Percentiles rank a stretch among this genome's conserved stretches.
phyloP scores from a whole-genome alignment of 768 basidiomycete genomes.

The Russula sp. region DNA sequence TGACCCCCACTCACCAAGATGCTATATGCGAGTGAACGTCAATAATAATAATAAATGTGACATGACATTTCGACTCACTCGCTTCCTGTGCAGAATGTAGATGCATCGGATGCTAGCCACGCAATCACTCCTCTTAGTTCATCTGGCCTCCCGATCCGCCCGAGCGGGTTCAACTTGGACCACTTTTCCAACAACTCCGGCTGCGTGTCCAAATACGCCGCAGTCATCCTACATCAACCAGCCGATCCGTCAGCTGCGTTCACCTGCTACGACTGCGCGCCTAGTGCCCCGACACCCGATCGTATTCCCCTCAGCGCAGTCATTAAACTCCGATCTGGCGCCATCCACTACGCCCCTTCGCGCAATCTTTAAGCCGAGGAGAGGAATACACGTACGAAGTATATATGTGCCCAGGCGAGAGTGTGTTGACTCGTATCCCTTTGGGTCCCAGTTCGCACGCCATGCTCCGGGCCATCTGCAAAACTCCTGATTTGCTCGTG shows the following conservation, averaged over 20 bases:
- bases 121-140: constrained; percentile 65
- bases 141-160: constrained; percentile 63
- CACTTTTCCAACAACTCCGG: constrained; percentile 60
- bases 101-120: constrained; percentile 73
- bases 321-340: background rate
- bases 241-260: background rate
- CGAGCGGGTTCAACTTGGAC: constrained; percentile 64
- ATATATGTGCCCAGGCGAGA: constrained; percentile 74
- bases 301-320: constrained; percentile 8
- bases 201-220: constrained; percentile 58
- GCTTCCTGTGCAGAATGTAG: constrained; percentile 76
- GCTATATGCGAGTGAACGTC: constrained; percentile 29
- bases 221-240: constrained; percentile 54
- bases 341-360: background rate
- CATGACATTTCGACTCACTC: constrained; percentile 47
- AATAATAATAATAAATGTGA: background rate
- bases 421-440: constrained; percentile 65
- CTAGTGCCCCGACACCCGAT: background rate
- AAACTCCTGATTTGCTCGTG: constrained; percentile 67
- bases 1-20: constrained; percentile 60
- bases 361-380: background rate
- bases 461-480: constrained; percentile 80
- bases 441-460: constrained; percentile 68
- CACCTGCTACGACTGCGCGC: background rate
- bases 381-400: constrained; percentile 33